Evolutionary conservation across 2,329 filamentous ascomycete genomes (phyloP).

Genomic region (Ceratocystis papillata): DNA sequence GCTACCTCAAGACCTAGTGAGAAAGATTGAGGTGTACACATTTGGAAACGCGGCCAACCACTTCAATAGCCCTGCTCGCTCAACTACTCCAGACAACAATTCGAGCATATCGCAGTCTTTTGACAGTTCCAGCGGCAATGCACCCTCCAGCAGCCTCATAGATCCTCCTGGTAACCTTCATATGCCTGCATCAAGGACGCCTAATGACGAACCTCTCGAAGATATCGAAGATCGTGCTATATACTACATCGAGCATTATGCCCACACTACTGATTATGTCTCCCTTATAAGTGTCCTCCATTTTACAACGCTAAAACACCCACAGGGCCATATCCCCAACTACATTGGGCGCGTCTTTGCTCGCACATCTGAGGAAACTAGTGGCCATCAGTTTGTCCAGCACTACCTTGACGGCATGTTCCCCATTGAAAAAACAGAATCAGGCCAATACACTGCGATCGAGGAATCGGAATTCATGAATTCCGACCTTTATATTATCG

Average conservation of each 20-base stretch:
- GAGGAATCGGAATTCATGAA: slow-evolving; percentile 52
- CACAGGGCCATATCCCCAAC: slow-evolving; percentile 41
- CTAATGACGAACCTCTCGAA: not conserved
- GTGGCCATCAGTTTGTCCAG: slow-evolving; percentile 50
- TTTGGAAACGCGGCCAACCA: slow-evolving; percentile 72
- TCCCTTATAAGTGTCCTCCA: slow-evolving; percentile 63
- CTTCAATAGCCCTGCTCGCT: slow-evolving; percentile 58
- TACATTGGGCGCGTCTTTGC: slow-evolving; percentile 54
- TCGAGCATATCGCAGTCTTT: not conserved
- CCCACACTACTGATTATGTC: slow-evolving; percentile 63
- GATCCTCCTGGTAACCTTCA: not conserved
- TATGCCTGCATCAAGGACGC: not conserved
- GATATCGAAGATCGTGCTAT: slow-evolving; percentile 40
- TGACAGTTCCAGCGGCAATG: not conserved
- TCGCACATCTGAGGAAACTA: slow-evolving; percentile 36
- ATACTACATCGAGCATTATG: slow-evolving; percentile 69
- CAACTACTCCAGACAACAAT: not conserved
- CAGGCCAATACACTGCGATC: slow-evolving; percentile 35
- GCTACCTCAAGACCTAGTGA: slow-evolving; percentile 52
- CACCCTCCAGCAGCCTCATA: not conserved
- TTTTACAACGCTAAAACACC: slow-evolving; percentile 43
- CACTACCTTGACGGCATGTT: slow-evolving; percentile 55
- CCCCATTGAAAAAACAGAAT: slow-evolving; percentile 38
- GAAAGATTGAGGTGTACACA: slow-evolving; percentile 64
- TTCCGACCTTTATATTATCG: slow-evolving; percentile 40